Evolutionary conservation across 163 green algal genomes (phyloP), one percentile per base, ranked within the genome.

Genomic region (Scenedesmus sp.): DNA sequence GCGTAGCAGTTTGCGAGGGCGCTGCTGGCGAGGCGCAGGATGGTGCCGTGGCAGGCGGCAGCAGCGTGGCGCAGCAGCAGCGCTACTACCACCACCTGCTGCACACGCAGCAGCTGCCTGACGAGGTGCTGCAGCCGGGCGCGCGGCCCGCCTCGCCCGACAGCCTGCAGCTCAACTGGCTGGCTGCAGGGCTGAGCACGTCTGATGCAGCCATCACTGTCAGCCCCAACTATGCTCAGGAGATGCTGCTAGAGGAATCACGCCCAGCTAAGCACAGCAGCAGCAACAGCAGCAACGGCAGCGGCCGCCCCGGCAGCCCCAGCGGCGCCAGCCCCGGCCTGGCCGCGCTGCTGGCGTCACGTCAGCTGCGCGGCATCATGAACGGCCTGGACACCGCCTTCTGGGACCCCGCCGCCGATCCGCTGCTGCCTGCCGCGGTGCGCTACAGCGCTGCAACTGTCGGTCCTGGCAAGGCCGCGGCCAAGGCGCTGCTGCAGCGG

Each of bases 121-220:
- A n/a, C 52, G 6, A 62, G 74, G 52, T 85, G 86, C 57, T 57
- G 59, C 86, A 8, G 67, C 16, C 18, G 15, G 60, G 77, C 13
- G 70, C 70, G 23, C 70, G 74, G 88, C 46, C 34, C 2, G 57
- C 76, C 10, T 60, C 34, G 87, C 46, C 34, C 26, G 34, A 57
- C 76, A 15, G 18, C 15, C 23, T 88, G 26, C 8, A 84, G 52
- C 10, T 96, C 82, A 98, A 97, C 93, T 98, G 97, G 96, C 93
- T 99, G 88, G 90, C 95, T 57, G 96, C 93, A 1, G 97, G 95
- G 1, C 82, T 99, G 56, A 59, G 94, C 13, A 73, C 83, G 2
- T 94, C 91, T 56, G 96, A 99, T 87, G 66, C 84, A 10, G 23
- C 97, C 0, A 66, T 99, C 23, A 99, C 97, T 13, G 97, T 99